A percentile compares a stretch with the other conserved stretches of the same genome.
Conservation (phyloP, 2,329 filamentous ascomycete species). For the Alternaria ventricosa region DNA sequence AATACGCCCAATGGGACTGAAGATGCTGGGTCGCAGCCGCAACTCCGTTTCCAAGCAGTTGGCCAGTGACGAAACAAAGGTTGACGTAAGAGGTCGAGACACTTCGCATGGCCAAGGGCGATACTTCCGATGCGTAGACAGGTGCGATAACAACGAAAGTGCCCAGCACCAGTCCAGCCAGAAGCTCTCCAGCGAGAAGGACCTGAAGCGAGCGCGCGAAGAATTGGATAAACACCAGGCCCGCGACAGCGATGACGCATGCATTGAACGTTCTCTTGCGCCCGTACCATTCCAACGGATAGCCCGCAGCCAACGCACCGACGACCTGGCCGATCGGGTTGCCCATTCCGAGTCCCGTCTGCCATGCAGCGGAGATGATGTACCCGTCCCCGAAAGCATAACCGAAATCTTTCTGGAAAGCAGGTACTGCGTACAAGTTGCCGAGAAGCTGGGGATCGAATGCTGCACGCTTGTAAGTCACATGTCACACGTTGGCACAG, state of each 20-base stretch:
- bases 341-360: background rate
- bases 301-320: background rate
- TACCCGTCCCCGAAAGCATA: background rate
- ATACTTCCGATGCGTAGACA: background rate
- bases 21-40: background rate
- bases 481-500: background rate
- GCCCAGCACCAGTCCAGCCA: background rate
- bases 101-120: background rate
- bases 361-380: background rate
- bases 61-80: background rate
- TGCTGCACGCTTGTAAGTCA: background rate
- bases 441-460: background rate
- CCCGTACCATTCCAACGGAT: background rate
- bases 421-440: background rate
- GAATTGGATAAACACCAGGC: background rate
- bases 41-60: background rate
- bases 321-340: background rate
- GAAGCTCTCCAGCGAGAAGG: background rate
- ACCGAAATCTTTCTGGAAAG: background rate
- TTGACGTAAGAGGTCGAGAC: background rate
- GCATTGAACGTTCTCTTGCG: background rate
- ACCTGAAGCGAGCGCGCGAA: background rate
- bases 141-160: background rate
- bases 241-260: background rate
- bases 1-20: conserved; percentile 64